Conservation (phyloP, 306 rosid species). For the Quercus robur region DNA sequence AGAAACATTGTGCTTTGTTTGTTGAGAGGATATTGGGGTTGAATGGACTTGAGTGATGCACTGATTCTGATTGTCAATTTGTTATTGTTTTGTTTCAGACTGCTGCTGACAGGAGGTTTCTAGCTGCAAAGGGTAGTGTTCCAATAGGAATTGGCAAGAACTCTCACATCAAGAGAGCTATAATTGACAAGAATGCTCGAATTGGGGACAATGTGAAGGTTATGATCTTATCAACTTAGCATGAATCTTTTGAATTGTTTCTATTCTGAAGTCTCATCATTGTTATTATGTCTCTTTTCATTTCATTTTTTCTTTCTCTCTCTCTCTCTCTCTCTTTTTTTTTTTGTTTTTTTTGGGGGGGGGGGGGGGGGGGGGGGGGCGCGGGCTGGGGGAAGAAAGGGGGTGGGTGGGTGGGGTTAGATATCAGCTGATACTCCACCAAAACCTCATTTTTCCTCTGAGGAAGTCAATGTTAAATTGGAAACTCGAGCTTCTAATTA, state of each 20-base stretch:
- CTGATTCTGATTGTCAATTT: constrained; percentile 12
- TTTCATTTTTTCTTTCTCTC: background rate
- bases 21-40: background rate
- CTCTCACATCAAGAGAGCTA: constrained; percentile 94
- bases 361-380: rapidly evolving
- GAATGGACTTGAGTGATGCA: constrained; percentile 6
- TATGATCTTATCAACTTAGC: background rate
- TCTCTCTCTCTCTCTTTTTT: rapidly evolving
- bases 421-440: too few relatives aligned
- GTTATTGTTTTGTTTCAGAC: constrained; percentile 52
- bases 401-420: too few relatives aligned
- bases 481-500: background rate
- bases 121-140: constrained; percentile 85
- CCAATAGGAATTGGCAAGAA: constrained; percentile 90
- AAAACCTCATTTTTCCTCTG: too few relatives aligned
- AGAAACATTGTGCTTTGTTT: background rate
- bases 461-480: too few relatives aligned
- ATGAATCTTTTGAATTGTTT: background rate
- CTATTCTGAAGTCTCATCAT: background rate
- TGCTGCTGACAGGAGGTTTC: constrained; percentile 74
- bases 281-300: background rate
- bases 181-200: constrained; percentile 96
- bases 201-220: constrained; percentile 93
- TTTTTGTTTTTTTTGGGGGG: too few relatives aligned
- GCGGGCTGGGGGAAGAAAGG: too few relatives aligned